Evolutionary conservation across 345 rosid species (phyloP).

Genomic region (Gossypium rotundifolium): DNA sequence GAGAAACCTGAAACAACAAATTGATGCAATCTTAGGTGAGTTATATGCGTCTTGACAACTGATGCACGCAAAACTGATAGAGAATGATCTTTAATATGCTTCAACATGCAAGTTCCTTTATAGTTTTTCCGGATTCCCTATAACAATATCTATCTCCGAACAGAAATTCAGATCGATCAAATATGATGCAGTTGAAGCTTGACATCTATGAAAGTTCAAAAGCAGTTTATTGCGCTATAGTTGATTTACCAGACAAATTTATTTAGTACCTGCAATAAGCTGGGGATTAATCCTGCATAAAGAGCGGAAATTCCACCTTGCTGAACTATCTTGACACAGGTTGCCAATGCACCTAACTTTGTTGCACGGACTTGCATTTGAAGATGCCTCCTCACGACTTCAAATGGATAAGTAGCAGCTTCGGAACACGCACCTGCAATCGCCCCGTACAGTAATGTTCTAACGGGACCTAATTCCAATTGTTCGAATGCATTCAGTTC

Average conservation of each 20-base stretch:
- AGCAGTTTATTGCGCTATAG: background rate
- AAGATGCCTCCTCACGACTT: conserved; percentile 88
- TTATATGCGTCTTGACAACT: background rate
- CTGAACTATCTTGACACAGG: conserved; percentile 59
- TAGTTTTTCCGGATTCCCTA: background rate
- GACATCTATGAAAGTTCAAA: background rate
- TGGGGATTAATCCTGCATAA: conserved; percentile 75
- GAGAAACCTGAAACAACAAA: background rate
- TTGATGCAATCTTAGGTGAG: background rate
- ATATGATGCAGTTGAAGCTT: background rate
- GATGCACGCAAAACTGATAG: background rate
- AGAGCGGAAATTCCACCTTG: conserved; percentile 87
- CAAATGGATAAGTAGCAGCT: conserved; percentile 92
- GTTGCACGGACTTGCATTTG: conserved; percentile 73
- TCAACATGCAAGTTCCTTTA: background rate
- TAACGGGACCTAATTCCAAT: conserved; percentile 69
- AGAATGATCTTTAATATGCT: background rate
- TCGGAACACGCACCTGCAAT: conserved; percentile 85
- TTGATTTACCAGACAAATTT: background rate
- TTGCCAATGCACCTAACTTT: conserved; percentile 57
- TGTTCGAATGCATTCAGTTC: conserved; percentile 69
- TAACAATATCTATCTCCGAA: background rate
- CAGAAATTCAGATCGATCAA: background rate
- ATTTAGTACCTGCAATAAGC: conserved; percentile 77
- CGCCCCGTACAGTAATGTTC: conserved; percentile 85